A percentile compares a stretch with the other conserved stretches of the same genome.
Conservation (phyloP, 441 rosid species). For the Gossypium laxum region DNA sequence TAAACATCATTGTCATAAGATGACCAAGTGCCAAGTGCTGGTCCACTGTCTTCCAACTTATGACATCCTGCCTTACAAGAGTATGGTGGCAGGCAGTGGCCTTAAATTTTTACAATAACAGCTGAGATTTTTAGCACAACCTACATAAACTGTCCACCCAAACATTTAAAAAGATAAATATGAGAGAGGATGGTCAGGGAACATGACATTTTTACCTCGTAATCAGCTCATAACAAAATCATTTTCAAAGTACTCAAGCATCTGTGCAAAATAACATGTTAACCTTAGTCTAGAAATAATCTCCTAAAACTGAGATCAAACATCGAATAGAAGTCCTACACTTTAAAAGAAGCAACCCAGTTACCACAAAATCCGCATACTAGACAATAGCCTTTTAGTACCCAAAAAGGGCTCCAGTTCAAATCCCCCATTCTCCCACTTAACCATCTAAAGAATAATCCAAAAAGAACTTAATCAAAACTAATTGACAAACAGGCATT, state of each 20-base stretch:
- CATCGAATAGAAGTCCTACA: slow-evolving; percentile 1
- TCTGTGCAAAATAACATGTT: not conserved
- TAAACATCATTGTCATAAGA: not conserved
- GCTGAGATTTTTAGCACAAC: not conserved
- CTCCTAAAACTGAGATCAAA: slow-evolving; percentile 1
- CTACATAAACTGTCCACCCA: not conserved
- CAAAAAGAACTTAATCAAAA: not conserved
- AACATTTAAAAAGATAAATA: not conserved
- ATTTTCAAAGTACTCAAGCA: not conserved
- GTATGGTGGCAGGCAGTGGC: not conserved
- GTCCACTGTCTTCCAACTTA: not conserved
- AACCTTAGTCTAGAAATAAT: not conserved
- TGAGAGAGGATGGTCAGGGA: not conserved
- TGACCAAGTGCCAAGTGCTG: not conserved
- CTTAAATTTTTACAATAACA: not conserved
- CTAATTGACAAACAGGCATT: not conserved
- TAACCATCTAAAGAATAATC: not conserved
- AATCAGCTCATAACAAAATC: not conserved
- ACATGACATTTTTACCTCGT: not conserved
- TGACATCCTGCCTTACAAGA: not conserved
- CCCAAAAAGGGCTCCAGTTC: not conserved
- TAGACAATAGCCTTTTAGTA: not conserved
- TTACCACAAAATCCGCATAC: not conserved
- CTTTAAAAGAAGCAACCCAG: not conserved
- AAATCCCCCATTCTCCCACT: not conserved